A percentile compares a stretch with the other conserved stretches of the same genome.
Evolutionary conservation across 2,329 filamentous ascomycete species (phyloP).

Genomic region (Trichoderma sp.): DNA sequence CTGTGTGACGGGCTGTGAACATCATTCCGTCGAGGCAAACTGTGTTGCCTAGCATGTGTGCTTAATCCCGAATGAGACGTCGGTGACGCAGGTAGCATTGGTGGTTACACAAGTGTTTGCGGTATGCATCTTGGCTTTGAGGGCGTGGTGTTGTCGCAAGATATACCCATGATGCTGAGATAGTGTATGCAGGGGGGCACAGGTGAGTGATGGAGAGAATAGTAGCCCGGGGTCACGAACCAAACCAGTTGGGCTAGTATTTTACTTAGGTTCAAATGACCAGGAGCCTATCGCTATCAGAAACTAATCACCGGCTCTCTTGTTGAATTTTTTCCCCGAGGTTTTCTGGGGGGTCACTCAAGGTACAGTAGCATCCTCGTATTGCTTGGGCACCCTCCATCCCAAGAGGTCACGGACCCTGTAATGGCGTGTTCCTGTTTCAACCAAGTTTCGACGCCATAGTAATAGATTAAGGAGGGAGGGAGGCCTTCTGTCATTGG

Average conservation of each 20-base stretch:
- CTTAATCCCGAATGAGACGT: background rate
- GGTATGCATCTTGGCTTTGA: background rate
- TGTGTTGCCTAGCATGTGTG: background rate
- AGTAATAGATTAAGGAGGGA: background rate
- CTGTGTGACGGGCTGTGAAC: background rate
- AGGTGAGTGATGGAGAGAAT: background rate
- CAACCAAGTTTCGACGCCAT: slow-evolving; percentile 14
- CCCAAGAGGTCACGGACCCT: slow-evolving; percentile 1
- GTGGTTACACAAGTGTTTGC: background rate
- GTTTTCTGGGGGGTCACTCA: background rate
- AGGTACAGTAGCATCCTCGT: background rate
- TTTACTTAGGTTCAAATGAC: background rate
- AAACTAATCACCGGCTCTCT: background rate
- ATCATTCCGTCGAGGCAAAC: background rate
- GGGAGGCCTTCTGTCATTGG: background rate
- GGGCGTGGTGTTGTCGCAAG: background rate
- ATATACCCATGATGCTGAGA: background rate
- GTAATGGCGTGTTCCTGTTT: slow-evolving; percentile 10
- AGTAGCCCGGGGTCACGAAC: background rate
- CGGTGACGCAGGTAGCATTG: background rate
- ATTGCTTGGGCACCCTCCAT: slow-evolving; percentile 3
- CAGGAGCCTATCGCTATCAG: background rate
- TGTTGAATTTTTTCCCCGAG: background rate
- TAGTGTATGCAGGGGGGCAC: background rate
- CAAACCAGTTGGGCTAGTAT: background rate